A percentile compares a stretch with the other conserved stretches of the same genome.
Conservation (phyloP, 164 flowering plant genomes). For the Magnolia sinica region DNA sequence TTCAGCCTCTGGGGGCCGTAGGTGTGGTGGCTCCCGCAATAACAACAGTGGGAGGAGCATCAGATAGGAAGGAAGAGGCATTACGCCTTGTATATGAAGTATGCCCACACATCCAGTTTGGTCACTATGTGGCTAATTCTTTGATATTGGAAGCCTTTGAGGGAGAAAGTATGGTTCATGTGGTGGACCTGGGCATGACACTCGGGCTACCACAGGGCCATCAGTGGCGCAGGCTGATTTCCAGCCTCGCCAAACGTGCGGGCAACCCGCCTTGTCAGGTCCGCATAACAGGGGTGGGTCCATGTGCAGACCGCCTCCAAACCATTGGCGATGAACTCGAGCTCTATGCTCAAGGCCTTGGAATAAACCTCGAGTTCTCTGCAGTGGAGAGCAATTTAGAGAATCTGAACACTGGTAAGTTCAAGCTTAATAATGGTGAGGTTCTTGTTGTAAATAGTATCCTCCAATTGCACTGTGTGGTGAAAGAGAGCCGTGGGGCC, state of each 20-base stretch:
- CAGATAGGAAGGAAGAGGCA: conserved; percentile 49
- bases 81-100: conserved; percentile 48
- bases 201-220: conserved; percentile 51
- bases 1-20: conserved; percentile 50
- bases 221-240: conserved; percentile 49
- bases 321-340: conserved; percentile 41
- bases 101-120: conserved; percentile 56
- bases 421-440: conserved; percentile 32
- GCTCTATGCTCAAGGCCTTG: conserved; percentile 32
- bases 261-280: conserved; percentile 35
- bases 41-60: conserved; percentile 19
- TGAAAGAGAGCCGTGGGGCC: conserved; percentile 64
- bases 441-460: conserved; percentile 53
- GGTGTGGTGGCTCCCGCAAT: conserved; percentile 27
- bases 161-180: conserved; percentile 63
- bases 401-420: conserved; percentile 33
- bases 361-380: conserved; percentile 41
- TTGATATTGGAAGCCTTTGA: conserved; percentile 64
- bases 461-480: conserved; percentile 57
- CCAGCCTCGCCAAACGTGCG: conserved; percentile 45
- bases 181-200: conserved; percentile 62
- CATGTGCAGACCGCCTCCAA: conserved; percentile 20
- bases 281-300: conserved; percentile 47
- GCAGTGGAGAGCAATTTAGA: conserved; percentile 49
- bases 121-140: conserved; percentile 55